A percentile compares a stretch with the other conserved stretches of the same genome.
These are phyloP conservation scores for Zizania palustris DNA, from an alignment of 202 grass and related monocot species.

Conservation along the genomic window DNA sequence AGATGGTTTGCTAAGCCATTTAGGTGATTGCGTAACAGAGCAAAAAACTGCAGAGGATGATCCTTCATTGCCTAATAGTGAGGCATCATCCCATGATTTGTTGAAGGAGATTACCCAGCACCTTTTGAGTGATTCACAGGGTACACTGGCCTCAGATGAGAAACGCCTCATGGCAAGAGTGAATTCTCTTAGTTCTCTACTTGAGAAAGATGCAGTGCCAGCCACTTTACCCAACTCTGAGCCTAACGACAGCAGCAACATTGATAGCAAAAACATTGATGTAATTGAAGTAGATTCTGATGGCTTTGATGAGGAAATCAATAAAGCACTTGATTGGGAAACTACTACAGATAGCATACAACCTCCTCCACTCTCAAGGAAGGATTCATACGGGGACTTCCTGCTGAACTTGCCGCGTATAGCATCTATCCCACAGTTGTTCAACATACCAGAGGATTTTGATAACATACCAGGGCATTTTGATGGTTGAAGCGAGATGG, in stretches of 20 bases:
- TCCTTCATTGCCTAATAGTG: slow-evolving; percentile 35
- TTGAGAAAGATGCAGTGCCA: slow-evolving; percentile 46
- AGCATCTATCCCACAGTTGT: slow-evolving; percentile 58
- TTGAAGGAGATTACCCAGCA: slow-evolving; percentile 54
- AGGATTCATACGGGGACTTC: slow-evolving; percentile 54
- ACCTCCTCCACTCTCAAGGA: slow-evolving; percentile 46
- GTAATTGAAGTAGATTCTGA: slow-evolving; percentile 35
- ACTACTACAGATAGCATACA: not conserved
- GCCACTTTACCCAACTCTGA: slow-evolving; percentile 4
- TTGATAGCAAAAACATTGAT: not conserved
- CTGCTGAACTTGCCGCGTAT: slow-evolving; percentile 56
- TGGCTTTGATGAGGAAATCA: slow-evolving; percentile 41
- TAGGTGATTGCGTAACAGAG: slow-evolving; percentile 50
- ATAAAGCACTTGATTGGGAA: slow-evolving; percentile 23
- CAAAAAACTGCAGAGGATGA: slow-evolving; percentile 37
- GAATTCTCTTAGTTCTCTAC: slow-evolving; percentile 54
- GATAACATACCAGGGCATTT: slow-evolving; percentile 23
- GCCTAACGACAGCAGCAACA: not conserved
- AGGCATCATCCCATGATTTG: slow-evolving; percentile 47
- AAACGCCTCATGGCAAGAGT: slow-evolving; percentile 60
- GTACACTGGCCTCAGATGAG: slow-evolving; percentile 48
- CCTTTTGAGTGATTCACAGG: slow-evolving; percentile 70
- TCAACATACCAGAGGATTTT: slow-evolving; percentile 50
- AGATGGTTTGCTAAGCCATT: slow-evolving; percentile 57
- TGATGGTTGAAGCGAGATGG: slow-evolving; percentile 20